These are phyloP conservation scores for Aotearoamyces nothofagi DNA, from an alignment of 2,329 filamentous ascomycete species.

Conservation along the genomic window DNA sequence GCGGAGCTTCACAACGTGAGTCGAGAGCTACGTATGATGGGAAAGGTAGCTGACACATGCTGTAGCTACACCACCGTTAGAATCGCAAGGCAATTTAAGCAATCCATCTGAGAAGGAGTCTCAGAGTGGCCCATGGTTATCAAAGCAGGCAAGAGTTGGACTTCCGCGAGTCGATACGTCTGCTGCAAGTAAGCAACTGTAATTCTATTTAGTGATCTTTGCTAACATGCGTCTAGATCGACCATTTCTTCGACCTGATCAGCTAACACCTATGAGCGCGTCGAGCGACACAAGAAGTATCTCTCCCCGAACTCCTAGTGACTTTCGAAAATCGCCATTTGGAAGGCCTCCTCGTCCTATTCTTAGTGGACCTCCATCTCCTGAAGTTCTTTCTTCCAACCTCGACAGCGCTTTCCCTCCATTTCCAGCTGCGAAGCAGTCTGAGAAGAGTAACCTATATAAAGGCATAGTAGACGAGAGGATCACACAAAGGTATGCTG, in stretches of 20 bases:
- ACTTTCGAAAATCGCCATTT: slow-evolving; percentile 26
- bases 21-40: too few species aligned
- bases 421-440: slow-evolving; percentile 28
- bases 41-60: too few species aligned
- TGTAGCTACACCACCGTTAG: slow-evolving; percentile 17
- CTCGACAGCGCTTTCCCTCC: slow-evolving; percentile 37
- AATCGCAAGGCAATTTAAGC: slow-evolving; percentile 12
- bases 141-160: slow-evolving; percentile 24
- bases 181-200: slow-evolving; percentile 31
- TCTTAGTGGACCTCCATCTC: slow-evolving; percentile 22
- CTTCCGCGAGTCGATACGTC: slow-evolving; percentile 34
- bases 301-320: slow-evolving; percentile 45
- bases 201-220: slow-evolving; percentile 18
- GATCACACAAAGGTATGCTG: slow-evolving; percentile 11
- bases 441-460: too few species aligned
- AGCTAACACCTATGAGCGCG: slow-evolving; percentile 49
- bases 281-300: slow-evolving; percentile 41
- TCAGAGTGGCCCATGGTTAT: slow-evolving; percentile 10
- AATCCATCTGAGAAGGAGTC: slow-evolving; percentile 11
- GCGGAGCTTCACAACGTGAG: slow-evolving; percentile 30
- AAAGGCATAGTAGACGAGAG: slow-evolving; percentile 6
- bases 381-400: slow-evolving; percentile 25
- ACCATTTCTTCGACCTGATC: slow-evolving; percentile 35
- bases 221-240: slow-evolving; percentile 26
- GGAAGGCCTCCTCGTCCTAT: slow-evolving; percentile 14